phyloP scores from a whole-genome alignment of 768 basidiomycete species.

The Agrocybe chaxingu region DNA sequence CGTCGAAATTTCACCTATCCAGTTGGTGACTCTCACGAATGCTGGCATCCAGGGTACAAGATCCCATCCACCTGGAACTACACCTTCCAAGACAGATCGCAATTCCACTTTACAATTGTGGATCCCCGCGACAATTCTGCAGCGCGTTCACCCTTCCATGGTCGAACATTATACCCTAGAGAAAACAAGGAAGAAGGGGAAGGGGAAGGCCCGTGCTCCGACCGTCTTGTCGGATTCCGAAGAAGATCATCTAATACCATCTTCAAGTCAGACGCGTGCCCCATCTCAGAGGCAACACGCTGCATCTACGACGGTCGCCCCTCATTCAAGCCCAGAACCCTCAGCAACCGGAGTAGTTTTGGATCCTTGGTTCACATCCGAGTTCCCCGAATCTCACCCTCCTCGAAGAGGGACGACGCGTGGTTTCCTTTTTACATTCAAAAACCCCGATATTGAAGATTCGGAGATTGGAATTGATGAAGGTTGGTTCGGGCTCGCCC shows the following conservation, averaged over 20 bases:
- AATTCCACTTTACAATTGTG: conserved; percentile 49
- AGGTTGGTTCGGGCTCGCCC: conserved; percentile 8
- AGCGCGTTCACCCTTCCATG: conserved; percentile 42
- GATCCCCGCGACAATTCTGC: conserved; percentile 62
- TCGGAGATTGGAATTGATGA: background rate
- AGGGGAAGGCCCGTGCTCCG: conserved; percentile 2
- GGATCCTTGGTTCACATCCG: conserved; percentile 8
- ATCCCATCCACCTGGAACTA: conserved; percentile 9
- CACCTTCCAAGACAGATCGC: conserved; percentile 24
- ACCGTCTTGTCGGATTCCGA: too few species aligned
- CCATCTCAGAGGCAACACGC: background rate
- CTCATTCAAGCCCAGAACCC: background rate
- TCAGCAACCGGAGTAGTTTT: background rate
- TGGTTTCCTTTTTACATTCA: conserved; percentile 18
- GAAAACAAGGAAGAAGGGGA: conserved; percentile 19
- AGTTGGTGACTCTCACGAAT: conserved; percentile 47
- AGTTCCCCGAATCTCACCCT: background rate
- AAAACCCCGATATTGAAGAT: conserved; percentile 13
- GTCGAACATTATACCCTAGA: conserved; percentile 34
- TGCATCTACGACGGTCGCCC: background rate
- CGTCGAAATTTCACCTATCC: conserved; percentile 50
- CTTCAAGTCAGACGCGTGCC: too few species aligned
- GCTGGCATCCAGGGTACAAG: conserved; percentile 42
- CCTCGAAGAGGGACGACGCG: background rate
- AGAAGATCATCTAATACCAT: too few species aligned